Percentiles rank a stretch among this genome's conserved stretches.
Evolutionary conservation across 2,329 filamentous ascomycete species (phyloP).

Genomic region (Clonostachys solani): DNA sequence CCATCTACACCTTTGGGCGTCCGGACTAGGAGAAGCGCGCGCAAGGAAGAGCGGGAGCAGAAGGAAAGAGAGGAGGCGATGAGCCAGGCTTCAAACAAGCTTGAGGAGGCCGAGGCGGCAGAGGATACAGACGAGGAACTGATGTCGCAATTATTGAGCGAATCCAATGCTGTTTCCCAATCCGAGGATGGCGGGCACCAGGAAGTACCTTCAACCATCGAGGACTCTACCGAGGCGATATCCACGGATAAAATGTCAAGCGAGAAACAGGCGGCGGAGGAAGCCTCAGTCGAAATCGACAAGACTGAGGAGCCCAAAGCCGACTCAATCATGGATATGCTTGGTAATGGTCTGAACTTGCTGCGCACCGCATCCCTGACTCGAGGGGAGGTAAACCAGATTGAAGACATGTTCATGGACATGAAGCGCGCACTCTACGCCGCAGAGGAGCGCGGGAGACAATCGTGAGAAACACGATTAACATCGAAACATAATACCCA

Average conservation of each 20-base stretch:
- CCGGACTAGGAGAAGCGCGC: slow-evolving; percentile 1
- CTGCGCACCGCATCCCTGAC: slow-evolving; percentile 57
- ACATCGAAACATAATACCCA: no score
- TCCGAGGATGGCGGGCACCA: slow-evolving; percentile 10
- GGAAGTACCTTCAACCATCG: slow-evolving; percentile 3
- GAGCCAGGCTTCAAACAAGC: no score
- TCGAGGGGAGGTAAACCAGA: slow-evolving; percentile 60
- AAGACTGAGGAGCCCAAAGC: slow-evolving; percentile 7
- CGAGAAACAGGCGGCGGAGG: neutral
- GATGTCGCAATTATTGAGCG: slow-evolving; percentile 32
- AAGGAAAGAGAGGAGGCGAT: slow-evolving; percentile 9
- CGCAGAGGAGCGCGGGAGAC: slow-evolving; percentile 28
- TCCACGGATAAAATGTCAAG: neutral
- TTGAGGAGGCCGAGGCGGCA: no score
- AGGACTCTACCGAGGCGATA: slow-evolving; percentile 13
- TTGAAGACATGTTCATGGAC: slow-evolving; percentile 78
- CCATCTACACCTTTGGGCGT: neutral
- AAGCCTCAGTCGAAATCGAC: neutral
- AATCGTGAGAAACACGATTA: no score
- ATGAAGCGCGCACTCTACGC: slow-evolving; percentile 70
- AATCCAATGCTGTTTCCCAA: slow-evolving; percentile 31
- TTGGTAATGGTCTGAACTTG: slow-evolving; percentile 43
- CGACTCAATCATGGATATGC: slow-evolving; percentile 19
- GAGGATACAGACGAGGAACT: slow-evolving; percentile 34
- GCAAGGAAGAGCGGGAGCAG: neutral